Conservation (phyloP, 2,329 filamentous ascomycete species). For the Paramyrothecium sp. region DNA sequence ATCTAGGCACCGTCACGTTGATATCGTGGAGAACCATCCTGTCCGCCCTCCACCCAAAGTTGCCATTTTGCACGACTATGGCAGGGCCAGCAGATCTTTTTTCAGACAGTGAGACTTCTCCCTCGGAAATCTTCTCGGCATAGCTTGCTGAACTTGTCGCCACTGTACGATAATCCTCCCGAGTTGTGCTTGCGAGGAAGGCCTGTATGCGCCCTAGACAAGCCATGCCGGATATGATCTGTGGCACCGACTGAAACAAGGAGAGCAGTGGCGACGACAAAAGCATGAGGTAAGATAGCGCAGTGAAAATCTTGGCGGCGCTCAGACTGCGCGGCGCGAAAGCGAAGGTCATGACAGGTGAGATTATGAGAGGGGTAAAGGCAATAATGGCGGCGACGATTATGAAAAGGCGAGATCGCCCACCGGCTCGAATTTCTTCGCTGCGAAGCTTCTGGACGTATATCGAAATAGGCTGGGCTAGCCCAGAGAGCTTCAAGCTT, state of each 20-base stretch:
- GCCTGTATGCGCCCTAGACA: conserved; percentile 30
- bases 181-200: conserved; percentile 24
- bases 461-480: conserved; percentile 20
- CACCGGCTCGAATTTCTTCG: conserved; percentile 19
- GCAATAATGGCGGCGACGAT: conserved; percentile 22
- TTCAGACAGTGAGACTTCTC: no score
- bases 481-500: conserved; percentile 25
- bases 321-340: conserved; percentile 17
- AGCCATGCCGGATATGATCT: conserved; percentile 21
- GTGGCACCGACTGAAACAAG: conserved; percentile 23
- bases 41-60: conserved; percentile 6
- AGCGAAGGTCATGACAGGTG: conserved; percentile 31
- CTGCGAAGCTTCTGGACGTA: conserved; percentile 19
- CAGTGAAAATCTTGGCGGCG: conserved; percentile 23
- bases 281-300: conserved; percentile 25
- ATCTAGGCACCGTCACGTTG: conserved; percentile 3
- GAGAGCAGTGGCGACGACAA: conserved; percentile 19
- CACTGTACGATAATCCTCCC: conserved; percentile 11
- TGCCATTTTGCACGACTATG: conserved; percentile 2
- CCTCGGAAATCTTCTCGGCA: not conserved
- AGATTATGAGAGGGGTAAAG: conserved; percentile 28
- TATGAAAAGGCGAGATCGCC: conserved; percentile 18
- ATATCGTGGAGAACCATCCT: conserved; percentile 1
- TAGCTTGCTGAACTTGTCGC: not conserved
- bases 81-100: not conserved